These are phyloP conservation scores for Kwoniella mangroviensis DNA, from an alignment of 768 basidiomycete genomes.

Conservation along the genomic window DNA sequence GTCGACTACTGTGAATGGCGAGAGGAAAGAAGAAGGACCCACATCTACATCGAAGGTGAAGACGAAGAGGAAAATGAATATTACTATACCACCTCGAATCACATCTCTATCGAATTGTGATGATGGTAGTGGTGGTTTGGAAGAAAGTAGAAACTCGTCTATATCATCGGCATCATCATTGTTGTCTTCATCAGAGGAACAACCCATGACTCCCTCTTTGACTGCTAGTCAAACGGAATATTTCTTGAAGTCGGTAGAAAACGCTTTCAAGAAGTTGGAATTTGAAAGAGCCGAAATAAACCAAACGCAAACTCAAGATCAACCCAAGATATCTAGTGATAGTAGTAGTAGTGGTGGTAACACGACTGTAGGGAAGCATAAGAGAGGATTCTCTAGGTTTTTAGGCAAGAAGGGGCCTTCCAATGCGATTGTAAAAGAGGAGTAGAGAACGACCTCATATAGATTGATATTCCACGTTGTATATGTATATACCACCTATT, in stretches of 20 bases:
- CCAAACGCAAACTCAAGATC: not conserved
- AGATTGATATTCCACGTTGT: too few species aligned
- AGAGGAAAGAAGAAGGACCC: too few species aligned
- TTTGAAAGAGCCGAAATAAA: slow-evolving; percentile 21
- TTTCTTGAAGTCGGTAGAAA: slow-evolving; percentile 22
- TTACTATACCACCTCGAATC: slow-evolving; percentile 11
- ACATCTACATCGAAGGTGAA: not conserved
- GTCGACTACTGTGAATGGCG: too few species aligned
- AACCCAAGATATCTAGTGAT: not conserved
- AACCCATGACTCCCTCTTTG: slow-evolving; percentile 9
- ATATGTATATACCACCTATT: too few species aligned
- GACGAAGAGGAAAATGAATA: not conserved
- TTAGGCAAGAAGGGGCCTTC: slow-evolving; percentile 3
- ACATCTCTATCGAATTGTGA: slow-evolving; percentile 3
- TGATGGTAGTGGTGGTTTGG: not conserved
- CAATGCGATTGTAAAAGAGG: not conserved
- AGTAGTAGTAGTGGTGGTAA: not conserved
- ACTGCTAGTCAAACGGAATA: slow-evolving; percentile 27
- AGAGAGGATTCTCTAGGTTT: slow-evolving; percentile 24
- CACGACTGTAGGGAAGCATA: slow-evolving; percentile 9
- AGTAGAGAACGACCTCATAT: not conserved
- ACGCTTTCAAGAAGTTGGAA: slow-evolving; percentile 26
- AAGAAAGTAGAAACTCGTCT: not conserved
- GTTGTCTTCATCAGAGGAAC: slow-evolving; percentile 3
- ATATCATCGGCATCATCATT: slow-evolving; percentile 5